Percentiles rank a stretch among this genome's conserved stretches.
phyloP scores from a whole-genome alignment of 164 flowering plant species.

The Umbellularia californica region DNA sequence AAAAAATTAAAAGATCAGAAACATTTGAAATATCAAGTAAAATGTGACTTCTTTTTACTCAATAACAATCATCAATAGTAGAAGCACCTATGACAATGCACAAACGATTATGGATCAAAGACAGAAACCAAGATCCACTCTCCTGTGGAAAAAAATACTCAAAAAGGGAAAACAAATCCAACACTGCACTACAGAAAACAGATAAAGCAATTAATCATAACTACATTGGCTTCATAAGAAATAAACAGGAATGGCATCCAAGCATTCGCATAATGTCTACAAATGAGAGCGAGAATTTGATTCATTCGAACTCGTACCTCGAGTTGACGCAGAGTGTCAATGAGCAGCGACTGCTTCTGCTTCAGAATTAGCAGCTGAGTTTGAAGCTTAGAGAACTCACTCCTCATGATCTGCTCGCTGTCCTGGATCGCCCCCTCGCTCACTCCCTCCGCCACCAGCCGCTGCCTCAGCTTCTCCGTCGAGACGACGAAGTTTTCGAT shows the following conservation, averaged over 20 bases:
- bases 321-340: slow-evolving; percentile 77
- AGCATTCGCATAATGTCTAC: background rate
- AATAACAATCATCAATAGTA: too few species aligned
- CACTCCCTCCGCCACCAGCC: slow-evolving; percentile 72
- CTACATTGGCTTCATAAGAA: background rate
- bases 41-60: too few species aligned
- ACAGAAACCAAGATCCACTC: background rate
- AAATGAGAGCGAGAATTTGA: background rate
- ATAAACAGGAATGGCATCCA: too few species aligned
- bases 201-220: background rate
- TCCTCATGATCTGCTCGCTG: slow-evolving; percentile 54
- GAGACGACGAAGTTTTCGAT: slow-evolving; percentile 40
- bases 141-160: background rate
- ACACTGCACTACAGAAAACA: background rate
- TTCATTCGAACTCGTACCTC: slow-evolving; percentile 52
- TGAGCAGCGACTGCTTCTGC: slow-evolving; percentile 77
- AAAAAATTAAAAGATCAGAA: too few species aligned
- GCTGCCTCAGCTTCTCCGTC: slow-evolving; percentile 75
- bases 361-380: slow-evolving; percentile 66
- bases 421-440: slow-evolving; percentile 64
- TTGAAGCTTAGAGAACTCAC: slow-evolving; percentile 42
- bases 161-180: background rate
- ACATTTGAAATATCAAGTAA: too few species aligned
- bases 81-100: too few species aligned
- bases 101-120: background rate